Percentiles rank a stretch among this genome's conserved stretches.
phyloP scores from a whole-genome alignment of 345 rosid genomes.

The Eucalyptus lansdowneana region DNA sequence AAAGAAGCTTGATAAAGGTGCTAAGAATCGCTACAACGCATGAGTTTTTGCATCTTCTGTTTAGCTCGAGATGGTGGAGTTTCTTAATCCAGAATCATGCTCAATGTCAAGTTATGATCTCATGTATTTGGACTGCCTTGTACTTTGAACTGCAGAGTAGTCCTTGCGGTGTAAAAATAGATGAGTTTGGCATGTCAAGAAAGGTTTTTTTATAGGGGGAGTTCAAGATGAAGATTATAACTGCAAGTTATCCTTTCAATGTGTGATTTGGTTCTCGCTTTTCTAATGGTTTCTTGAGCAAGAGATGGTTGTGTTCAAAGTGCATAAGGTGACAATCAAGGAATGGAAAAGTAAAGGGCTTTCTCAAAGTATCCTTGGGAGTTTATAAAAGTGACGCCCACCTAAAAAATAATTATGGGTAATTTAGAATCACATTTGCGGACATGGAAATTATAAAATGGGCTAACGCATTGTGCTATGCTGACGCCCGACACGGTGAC shows the following conservation, averaged over 20 bases:
- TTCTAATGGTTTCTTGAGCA: neutral
- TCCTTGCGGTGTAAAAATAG: neutral
- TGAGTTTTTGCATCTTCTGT: conserved; percentile 5
- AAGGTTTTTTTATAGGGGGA: neutral
- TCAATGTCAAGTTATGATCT: neutral
- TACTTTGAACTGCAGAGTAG: neutral
- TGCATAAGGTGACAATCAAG: neutral
- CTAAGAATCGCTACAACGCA: conserved; percentile 52
- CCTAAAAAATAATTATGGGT: neutral
- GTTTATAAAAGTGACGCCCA: neutral
- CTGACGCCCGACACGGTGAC: neutral
- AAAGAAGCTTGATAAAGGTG: conserved; percentile 32
- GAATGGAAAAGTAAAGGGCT: neutral
- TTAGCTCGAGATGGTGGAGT: neutral
- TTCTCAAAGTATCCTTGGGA: neutral
- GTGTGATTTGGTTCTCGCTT: neutral
- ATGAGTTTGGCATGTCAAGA: neutral
- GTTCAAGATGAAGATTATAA: neutral
- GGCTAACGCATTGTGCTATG: neutral
- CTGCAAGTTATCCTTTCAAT: neutral
- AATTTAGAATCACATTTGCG: neutral
- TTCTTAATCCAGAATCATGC: neutral
- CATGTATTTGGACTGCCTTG: neutral
- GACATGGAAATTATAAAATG: neutral
- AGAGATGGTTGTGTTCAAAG: neutral